Evolutionary conservation across 768 basidiomycete species (phyloP), one percentile per base, ranked within the genome.

Genomic region (Rhizopogon sp.): DNA sequence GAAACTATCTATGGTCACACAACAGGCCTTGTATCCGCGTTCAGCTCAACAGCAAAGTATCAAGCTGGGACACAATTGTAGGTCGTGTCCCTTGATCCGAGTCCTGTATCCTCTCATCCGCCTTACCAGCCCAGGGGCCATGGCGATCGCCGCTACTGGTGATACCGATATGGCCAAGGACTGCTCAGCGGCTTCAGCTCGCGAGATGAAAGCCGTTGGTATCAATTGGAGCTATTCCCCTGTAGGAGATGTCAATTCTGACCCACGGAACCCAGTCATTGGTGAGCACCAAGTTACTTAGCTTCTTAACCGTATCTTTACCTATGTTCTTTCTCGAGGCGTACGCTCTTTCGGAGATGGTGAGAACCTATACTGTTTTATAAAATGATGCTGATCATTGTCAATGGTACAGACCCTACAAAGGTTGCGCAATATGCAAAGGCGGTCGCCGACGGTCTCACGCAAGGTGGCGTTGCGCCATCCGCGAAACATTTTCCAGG

Each of bases 221-320:
- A 81, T 89, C 55, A 85, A 86, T 61, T 89, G 87, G 87, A 79
- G 73, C 7, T 88, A 79, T 58, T 82, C 83, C 60, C 87, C 87
- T 0, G 84, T 88, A 6, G 85, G 80, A 9, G 86, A 89, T 61
- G 79, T 89, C 45, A 89, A 88, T 62, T 82, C 79, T n/a, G 82
- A 89, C 63, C 73, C 77, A 13, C 70, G 75, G 42, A 88, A 89
- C 62, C 86, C 87, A 9, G 84, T 88, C 28, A 89, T 89, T 43
- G 85, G 86, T 83, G 49, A 52, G 78, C 20, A 37, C 60, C 10
- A 33, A 37, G 28, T 25, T 37, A 6, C 16, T 8, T 31, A 5
- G 9, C 42, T 20, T 0, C n/a, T 5, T 11, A 20, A 11, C 10
- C 2, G 6, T 35, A 29, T 39, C 44, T 9, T 37, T 20, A 14